phyloP scores from a whole-genome alignment of 2,329 filamentous ascomycete species.

The Trichoderma guizhouense region DNA sequence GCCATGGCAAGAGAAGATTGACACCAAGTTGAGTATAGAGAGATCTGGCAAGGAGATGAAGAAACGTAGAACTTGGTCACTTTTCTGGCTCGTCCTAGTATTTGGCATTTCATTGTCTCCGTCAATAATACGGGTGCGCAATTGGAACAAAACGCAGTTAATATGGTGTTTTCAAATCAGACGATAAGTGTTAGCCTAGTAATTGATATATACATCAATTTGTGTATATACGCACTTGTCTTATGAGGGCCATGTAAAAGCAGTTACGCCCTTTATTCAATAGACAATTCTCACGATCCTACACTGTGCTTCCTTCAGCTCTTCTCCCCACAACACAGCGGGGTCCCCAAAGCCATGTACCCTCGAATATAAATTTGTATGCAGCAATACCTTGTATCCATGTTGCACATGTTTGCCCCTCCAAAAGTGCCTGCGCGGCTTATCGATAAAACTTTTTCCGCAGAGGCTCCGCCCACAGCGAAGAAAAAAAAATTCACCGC shows the following conservation, averaged over 20 bases:
- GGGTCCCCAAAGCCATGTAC: background rate
- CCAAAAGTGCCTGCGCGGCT: background rate
- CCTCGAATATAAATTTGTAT: constrained; percentile 11
- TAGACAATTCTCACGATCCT: background rate
- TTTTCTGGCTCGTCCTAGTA: background rate
- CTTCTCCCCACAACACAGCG: background rate
- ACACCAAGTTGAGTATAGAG: background rate
- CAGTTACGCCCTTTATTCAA: background rate
- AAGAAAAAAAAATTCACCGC: constrained; percentile 35
- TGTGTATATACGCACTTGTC: background rate
- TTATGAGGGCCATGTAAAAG: background rate
- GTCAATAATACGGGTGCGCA: background rate
- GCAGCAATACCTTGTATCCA: constrained; percentile 18
- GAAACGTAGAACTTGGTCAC: background rate
- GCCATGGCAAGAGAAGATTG: background rate
- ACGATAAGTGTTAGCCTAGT: too few relatives aligned
- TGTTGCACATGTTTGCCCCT: constrained; percentile 3
- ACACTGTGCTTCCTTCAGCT: background rate
- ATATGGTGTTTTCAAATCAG: background rate
- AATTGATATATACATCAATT: too few relatives aligned
- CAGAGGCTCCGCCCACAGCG: constrained; percentile 25
- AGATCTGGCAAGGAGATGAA: background rate
- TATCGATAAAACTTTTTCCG: constrained; percentile 28
- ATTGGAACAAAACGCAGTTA: background rate
- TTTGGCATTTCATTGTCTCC: background rate